Evolutionary conservation across 2,329 filamentous ascomycete genomes (phyloP), one percentile per base, ranked within the genome.

Genomic region (Ceratocystis destructans): DNA sequence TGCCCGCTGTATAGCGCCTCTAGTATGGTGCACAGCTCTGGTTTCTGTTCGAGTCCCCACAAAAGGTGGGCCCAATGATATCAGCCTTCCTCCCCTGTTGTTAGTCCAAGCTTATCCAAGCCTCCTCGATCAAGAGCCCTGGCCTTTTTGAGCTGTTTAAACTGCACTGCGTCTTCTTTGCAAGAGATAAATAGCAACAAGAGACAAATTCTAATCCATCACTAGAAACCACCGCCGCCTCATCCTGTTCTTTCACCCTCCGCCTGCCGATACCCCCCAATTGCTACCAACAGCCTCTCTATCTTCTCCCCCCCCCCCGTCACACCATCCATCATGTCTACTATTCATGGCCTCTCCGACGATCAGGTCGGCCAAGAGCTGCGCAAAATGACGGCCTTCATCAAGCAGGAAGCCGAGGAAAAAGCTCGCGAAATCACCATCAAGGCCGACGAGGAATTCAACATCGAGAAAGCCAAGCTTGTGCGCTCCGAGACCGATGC

Each of bases 331-430:
- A 66, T 15, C 61, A 68, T 68, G 82, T 66, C 69, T 33, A 57
- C 67, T 28, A 81, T 85, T 71, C 91, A 96, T 87, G 89, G 90
- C 77, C 88, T 97, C 80, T 96, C 92, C 79, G 92, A 96, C 84
- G 91, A 96, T 80, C 91, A 96, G 91, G 94, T 99, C 83, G 87
- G 89, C 79, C 87, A 90, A 79, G 94, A 99, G 86, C 89, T 99
- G 79, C 92, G 90, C 83, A 99, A 99, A 85, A 99, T 99, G 94
- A 97, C 94, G 68, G 93, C 92, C 75, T 99, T 99, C 85, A 99
- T 99, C 86, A 90, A 91, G 78, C 94, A 97, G 80, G 94, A 99
- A 81, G 94, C 94, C 68, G 84, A 88, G 74, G 94, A 99, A 77
- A 99, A 99, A 79, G 91, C 91, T 73, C 89, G 89, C 75, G 94